Evolutionary conservation across 495 filamentous ascomycete genomes (phyloP).

Genomic region (Aspergillus baeticus): DNA sequence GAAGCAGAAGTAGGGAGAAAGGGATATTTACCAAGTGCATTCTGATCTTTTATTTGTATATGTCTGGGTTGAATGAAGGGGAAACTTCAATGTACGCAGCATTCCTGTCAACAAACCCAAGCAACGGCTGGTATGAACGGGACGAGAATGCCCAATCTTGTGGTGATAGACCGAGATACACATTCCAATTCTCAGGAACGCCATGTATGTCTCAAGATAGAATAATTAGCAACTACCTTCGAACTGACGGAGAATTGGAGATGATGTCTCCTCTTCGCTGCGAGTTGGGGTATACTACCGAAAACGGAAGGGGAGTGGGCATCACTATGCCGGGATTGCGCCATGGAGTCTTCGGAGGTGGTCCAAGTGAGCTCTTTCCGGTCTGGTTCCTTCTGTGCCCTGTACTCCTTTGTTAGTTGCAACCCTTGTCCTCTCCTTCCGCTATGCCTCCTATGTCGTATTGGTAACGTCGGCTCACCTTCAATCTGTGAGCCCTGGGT

Average conservation of each 20-base stretch:
- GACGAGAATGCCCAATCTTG: neutral
- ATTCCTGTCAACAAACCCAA: slow-evolving; percentile 9
- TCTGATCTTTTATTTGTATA: neutral
- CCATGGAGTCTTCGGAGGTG: too few relatives aligned
- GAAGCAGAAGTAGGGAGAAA: neutral
- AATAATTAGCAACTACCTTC: too few relatives aligned
- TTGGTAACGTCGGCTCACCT: neutral
- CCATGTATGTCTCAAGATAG: neutral
- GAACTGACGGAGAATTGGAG: neutral
- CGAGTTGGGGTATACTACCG: slow-evolving; percentile 14
- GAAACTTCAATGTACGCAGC: neutral
- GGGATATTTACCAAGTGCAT: neutral
- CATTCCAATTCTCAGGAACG: neutral
- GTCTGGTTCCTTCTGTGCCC: slow-evolving; percentile 13
- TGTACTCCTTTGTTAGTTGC: neutral
- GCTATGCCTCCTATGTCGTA: neutral
- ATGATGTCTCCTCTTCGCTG: slow-evolving; percentile 2
- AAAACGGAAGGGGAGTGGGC: slow-evolving; percentile 19
- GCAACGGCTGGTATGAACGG: neutral
- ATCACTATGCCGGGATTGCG: slow-evolving; percentile 2
- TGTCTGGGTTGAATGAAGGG: neutral
- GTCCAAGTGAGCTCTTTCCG: neutral
- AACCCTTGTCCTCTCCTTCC: slow-evolving; percentile 13
- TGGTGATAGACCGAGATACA: neutral
- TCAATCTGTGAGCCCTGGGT: neutral